These are phyloP conservation scores for Fusarium hostae DNA, from an alignment of 2,329 filamentous ascomycete species.

Conservation along the genomic window DNA sequence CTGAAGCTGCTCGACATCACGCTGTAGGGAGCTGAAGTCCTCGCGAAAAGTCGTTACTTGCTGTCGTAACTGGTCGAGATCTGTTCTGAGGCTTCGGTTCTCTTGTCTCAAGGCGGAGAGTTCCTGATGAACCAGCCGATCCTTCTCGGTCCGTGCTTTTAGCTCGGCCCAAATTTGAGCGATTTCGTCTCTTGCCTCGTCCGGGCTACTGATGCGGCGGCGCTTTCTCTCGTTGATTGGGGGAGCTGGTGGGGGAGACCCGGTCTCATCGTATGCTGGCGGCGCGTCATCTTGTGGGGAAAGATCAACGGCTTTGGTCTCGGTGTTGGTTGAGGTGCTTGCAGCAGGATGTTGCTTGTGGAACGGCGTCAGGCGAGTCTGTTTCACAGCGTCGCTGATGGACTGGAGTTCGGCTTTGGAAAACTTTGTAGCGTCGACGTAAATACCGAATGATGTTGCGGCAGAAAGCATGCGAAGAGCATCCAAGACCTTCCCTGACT, in stretches of 20 bases:
- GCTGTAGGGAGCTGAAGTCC: neutral
- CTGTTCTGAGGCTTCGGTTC: neutral
- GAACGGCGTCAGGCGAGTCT: neutral
- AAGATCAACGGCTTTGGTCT: conserved; percentile 16
- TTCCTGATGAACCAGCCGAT: conserved; percentile 4
- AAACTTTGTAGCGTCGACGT: conserved; percentile 17
- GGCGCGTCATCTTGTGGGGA: conserved; percentile 4
- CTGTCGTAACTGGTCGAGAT: neutral
- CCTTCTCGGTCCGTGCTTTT: conserved; percentile 9
- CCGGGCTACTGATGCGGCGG: conserved; percentile 1
- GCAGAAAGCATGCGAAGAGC: conserved; percentile 14
- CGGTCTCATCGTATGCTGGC: conserved; percentile 9
- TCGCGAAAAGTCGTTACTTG: neutral
- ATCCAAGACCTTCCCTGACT: conserved; percentile 25
- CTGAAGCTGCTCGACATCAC: conserved; percentile 12
- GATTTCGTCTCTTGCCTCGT: neutral
- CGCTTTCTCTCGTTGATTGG: conserved; percentile 14
- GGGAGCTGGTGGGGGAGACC: conserved; percentile 3
- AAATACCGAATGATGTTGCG: conserved; percentile 11
- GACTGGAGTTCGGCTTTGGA: conserved; percentile 19
- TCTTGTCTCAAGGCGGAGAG: neutral
- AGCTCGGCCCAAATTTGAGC: conserved; percentile 10
- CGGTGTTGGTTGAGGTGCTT: conserved; percentile 13
- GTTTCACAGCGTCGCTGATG: conserved; percentile 12
- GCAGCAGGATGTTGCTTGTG: neutral